phyloP scores from a whole-genome alignment of 2,329 filamentous ascomycete species.

The Colletotrichum gloeosporioides region DNA sequence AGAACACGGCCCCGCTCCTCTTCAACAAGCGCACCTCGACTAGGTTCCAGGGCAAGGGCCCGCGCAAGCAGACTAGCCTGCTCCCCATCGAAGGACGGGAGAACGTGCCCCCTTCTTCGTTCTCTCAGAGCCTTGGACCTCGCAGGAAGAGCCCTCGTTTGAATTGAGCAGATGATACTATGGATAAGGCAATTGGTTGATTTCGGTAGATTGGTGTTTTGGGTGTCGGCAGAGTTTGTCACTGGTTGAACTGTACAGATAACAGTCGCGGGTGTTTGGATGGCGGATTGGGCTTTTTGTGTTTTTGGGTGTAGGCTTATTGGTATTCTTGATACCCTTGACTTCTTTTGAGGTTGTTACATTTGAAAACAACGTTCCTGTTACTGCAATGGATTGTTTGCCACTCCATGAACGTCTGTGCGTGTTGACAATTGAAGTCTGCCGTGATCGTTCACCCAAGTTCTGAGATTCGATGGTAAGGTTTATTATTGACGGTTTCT shows the following conservation, averaged over 20 bases:
- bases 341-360: not conserved
- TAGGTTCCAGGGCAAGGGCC: constrained; percentile 34
- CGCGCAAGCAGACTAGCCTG: constrained; percentile 36
- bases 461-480: not conserved
- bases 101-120: constrained; percentile 52
- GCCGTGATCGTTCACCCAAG: not conserved
- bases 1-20: constrained; percentile 51
- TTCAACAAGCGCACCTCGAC: constrained; percentile 46
- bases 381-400: not conserved
- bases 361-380: not conserved
- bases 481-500: not conserved
- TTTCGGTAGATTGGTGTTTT: not conserved
- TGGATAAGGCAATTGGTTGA: not conserved
- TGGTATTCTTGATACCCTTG: constrained; percentile 23
- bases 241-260: constrained; percentile 2
- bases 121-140: constrained; percentile 47
- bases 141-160: constrained; percentile 63
- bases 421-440: not conserved
- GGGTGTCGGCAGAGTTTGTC: not conserved
- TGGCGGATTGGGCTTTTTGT: not conserved
- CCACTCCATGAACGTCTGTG: accelerated
- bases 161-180: constrained; percentile 29
- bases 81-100: constrained; percentile 52
- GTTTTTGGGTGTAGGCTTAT: constrained; percentile 15
- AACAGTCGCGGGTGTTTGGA: not conserved